Evolutionary conservation across 352 stramenopile species (phyloP).

Genomic region (Aphanomyces stellatus): DNA sequence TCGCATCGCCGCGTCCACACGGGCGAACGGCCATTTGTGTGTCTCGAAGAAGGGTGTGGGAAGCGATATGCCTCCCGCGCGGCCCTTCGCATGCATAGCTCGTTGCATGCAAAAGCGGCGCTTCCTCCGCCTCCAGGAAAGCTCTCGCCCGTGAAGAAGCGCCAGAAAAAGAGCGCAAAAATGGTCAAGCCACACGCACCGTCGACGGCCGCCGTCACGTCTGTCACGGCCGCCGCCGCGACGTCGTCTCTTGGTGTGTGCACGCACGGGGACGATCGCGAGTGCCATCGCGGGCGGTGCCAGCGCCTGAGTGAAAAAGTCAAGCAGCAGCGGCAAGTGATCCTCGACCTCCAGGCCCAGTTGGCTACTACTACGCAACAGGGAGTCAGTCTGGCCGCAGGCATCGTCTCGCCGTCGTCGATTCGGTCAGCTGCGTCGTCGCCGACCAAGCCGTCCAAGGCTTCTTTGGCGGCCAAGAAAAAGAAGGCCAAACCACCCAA

Average conservation of each 20-base stretch:
- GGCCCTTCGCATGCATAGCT: slow-evolving; percentile 49
- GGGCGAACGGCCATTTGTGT: slow-evolving; percentile 16
- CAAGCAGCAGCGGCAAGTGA: slow-evolving; percentile 17
- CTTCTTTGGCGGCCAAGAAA: background rate
- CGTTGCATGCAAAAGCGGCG: slow-evolving; percentile 23
- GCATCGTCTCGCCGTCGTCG: too few species aligned
- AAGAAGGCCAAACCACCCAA: background rate
- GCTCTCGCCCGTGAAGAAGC: slow-evolving; percentile 7
- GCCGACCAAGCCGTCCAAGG: slow-evolving; percentile 12
- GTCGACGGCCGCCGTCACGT: slow-evolving; percentile 25
- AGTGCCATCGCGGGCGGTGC: slow-evolving; percentile 2
- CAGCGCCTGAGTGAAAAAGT: slow-evolving; percentile 9
- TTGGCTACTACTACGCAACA: background rate
- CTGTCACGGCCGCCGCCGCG: slow-evolving; percentile 28
- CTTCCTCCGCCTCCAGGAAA: background rate
- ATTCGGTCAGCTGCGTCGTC: too few species aligned
- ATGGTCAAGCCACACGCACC: background rate
- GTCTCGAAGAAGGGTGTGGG: slow-evolving; percentile 18
- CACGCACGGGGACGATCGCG: background rate
- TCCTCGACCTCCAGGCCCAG: slow-evolving; percentile 14
- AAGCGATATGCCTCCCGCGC: slow-evolving; percentile 44
- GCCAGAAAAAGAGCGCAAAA: slow-evolving; percentile 6
- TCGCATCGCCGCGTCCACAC: slow-evolving; percentile 34
- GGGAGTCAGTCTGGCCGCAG: too few species aligned
- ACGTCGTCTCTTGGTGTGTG: background rate